These are phyloP conservation scores for Echinochloa phyllopogon DNA, from an alignment of 176 grass and related monocot species.

Conservation along the genomic window DNA sequence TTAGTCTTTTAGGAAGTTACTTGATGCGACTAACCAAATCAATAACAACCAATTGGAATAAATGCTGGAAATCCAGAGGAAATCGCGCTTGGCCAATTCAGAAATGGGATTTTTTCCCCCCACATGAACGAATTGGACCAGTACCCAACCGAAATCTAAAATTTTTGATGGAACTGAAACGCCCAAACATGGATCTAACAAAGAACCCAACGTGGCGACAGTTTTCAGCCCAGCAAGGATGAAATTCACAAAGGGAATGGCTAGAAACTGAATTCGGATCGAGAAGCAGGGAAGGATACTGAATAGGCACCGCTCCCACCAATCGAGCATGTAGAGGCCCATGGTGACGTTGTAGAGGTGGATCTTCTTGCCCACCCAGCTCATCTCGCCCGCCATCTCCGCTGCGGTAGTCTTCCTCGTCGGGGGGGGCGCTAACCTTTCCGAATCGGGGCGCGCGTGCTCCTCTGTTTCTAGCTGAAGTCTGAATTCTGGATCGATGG, in stretches of 20 bases:
- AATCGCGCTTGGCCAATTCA: background rate
- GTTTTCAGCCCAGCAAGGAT: background rate
- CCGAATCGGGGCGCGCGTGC: background rate
- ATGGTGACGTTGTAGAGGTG: constrained; percentile 70
- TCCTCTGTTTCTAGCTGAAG: background rate
- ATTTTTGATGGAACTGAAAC: background rate
- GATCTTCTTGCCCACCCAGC: constrained; percentile 58
- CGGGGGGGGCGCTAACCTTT: background rate
- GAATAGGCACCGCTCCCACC: constrained; percentile 70
- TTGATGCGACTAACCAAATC: background rate
- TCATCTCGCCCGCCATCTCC: constrained; percentile 46
- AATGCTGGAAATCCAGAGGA: background rate
- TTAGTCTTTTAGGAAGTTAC: background rate
- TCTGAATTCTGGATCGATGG: background rate
- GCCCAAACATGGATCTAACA: background rate
- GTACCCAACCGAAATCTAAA: background rate
- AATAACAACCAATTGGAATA: background rate
- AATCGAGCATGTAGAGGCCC: constrained; percentile 71
- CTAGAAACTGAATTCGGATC: background rate
- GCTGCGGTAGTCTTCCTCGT: background rate
- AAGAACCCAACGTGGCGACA: background rate
- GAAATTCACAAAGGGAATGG: background rate
- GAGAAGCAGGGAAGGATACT: constrained; percentile 52
- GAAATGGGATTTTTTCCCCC: background rate
- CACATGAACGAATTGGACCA: background rate